Percentiles rank a stretch among this genome's conserved stretches.
Evolutionary conservation across 2,329 filamentous ascomycete species (phyloP).

Genomic region (Penicillium sp.): DNA sequence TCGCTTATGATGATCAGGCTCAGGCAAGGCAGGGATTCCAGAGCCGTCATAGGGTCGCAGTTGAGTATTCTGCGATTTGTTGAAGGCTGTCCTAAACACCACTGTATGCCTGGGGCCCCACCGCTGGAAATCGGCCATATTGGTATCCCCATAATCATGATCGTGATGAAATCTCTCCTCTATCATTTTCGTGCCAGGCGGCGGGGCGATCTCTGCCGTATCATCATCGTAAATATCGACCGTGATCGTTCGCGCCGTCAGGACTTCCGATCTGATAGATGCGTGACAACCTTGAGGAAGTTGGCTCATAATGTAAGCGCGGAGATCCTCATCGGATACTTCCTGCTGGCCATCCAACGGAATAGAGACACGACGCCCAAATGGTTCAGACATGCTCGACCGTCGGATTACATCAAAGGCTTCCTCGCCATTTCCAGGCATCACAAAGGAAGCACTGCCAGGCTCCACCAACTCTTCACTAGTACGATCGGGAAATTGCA

Average conservation of each 20-base stretch:
- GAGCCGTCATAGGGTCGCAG: constrained; percentile 25
- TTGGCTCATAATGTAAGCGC: constrained; percentile 48
- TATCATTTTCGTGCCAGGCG: constrained; percentile 47
- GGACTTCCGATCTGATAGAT: constrained; percentile 42
- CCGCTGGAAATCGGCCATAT: constrained; percentile 41
- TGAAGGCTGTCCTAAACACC: constrained; percentile 47
- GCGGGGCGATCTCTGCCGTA: constrained; percentile 42
- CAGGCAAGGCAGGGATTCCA: neutral
- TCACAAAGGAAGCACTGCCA: constrained; percentile 54
- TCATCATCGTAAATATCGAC: constrained; percentile 47
- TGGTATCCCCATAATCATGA: constrained; percentile 39
- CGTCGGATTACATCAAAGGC: constrained; percentile 40
- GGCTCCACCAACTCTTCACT: constrained; percentile 48
- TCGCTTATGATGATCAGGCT: neutral
- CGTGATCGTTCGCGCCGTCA: constrained; percentile 47
- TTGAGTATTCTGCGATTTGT: constrained; percentile 39
- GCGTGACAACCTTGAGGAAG: constrained; percentile 43
- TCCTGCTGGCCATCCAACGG: constrained; percentile 38
- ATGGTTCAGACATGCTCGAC: constrained; percentile 21
- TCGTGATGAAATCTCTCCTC: constrained; percentile 51
- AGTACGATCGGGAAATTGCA: constrained; percentile 32
- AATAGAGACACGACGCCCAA: constrained; percentile 31
- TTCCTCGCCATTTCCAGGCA: constrained; percentile 37
- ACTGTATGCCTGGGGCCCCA: constrained; percentile 43
- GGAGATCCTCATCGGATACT: constrained; percentile 47